Conservation (phyloP, 441 rosid species). For the Adansonia gregorii region DNA sequence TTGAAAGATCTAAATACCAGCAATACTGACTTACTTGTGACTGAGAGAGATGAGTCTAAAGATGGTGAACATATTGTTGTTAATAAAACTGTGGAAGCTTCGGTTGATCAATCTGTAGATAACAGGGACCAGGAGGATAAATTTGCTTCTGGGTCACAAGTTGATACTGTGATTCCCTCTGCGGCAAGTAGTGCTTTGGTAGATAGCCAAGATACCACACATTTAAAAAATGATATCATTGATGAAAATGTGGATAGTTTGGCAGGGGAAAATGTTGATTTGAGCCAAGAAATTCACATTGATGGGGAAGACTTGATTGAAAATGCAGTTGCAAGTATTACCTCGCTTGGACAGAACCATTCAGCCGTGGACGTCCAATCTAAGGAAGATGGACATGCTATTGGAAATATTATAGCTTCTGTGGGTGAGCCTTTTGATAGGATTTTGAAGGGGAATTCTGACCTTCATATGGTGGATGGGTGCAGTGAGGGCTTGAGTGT, state of each 20-base stretch:
- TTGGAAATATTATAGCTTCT: constrained; percentile 28
- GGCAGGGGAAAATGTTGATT: constrained; percentile 33
- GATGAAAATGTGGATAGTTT: constrained; percentile 33
- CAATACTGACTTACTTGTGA: constrained; percentile 35
- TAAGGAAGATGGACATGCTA: constrained; percentile 37
- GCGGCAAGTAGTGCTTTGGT: constrained; percentile 35
- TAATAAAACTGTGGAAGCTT: constrained; percentile 38
- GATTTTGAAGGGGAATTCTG: constrained; percentile 39
- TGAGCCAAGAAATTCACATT: constrained; percentile 30
- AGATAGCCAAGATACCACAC: constrained; percentile 41
- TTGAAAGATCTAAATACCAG: constrained; percentile 40
- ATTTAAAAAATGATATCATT: constrained; percentile 36
- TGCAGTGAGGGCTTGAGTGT: constrained; percentile 34
- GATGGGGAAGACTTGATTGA: constrained; percentile 36
- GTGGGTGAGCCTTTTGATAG: constrained; percentile 40
- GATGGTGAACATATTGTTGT: constrained; percentile 30
- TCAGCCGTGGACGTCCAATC: constrained; percentile 35
- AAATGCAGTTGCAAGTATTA: constrained; percentile 34
- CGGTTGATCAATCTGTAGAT: constrained; percentile 39
- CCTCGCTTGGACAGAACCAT: constrained; percentile 34
- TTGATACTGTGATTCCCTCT: constrained; percentile 34
- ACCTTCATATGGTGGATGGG: constrained; percentile 41
- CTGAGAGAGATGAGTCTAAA: constrained; percentile 33
- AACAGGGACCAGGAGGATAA: constrained; percentile 39
- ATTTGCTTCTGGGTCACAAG: constrained; percentile 45